These are phyloP conservation scores for Ascocoryne sarcoides DNA, from an alignment of 2,329 filamentous ascomycete species.

Conservation along the genomic window DNA sequence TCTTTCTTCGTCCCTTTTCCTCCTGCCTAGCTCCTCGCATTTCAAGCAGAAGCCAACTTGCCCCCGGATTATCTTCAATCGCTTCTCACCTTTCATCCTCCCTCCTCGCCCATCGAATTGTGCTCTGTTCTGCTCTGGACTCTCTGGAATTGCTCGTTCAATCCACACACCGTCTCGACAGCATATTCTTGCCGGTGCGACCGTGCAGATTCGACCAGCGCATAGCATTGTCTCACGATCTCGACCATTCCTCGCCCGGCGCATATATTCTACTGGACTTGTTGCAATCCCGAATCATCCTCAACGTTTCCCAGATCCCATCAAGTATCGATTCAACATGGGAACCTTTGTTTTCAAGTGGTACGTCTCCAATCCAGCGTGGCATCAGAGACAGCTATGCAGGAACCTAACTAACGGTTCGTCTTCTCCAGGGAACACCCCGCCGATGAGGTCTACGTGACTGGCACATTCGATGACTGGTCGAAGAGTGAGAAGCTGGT, in stretches of 20 bases:
- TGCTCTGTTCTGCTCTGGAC: no score
- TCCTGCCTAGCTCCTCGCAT: no score
- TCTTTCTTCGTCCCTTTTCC: no score
- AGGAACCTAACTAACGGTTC: constrained; percentile 5
- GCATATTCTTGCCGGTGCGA: not conserved
- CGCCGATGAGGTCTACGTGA: constrained; percentile 82
- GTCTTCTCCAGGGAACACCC: constrained; percentile 60
- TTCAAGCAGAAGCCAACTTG: no score
- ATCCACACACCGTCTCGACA: not conserved
- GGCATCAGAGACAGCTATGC: not conserved
- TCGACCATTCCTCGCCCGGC: not conserved
- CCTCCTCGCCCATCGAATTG: not conserved
- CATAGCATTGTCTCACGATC: not conserved
- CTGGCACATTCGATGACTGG: constrained; percentile 94
- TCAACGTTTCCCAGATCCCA: not conserved
- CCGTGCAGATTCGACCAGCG: not conserved
- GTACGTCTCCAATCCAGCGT: constrained; percentile 13
- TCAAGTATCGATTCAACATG: constrained; percentile 18
- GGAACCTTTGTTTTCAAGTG: constrained; percentile 32
- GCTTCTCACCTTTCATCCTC: not conserved
- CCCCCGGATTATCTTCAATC: no score
- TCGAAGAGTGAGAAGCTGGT: constrained; percentile 75
- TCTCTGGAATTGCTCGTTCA: no score
- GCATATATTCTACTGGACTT: not conserved
- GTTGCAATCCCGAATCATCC: not conserved